A percentile compares a stretch with the other conserved stretches of the same genome.
These are phyloP conservation scores for Hypoxylon rubiginosum DNA, from an alignment of 2,329 filamentous ascomycete species.

Conservation along the genomic window DNA sequence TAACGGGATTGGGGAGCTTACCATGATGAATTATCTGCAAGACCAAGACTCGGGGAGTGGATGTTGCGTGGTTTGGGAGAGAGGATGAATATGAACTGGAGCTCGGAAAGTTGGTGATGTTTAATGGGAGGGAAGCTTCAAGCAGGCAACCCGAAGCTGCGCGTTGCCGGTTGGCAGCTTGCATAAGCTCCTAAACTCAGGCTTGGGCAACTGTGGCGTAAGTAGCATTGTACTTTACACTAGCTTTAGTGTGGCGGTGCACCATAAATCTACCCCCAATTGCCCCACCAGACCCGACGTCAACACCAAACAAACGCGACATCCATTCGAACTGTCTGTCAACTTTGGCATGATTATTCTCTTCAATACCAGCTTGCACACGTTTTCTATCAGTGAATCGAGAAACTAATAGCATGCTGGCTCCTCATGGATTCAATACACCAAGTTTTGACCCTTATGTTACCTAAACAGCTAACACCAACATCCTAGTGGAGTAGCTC, in stretches of 20 bases:
- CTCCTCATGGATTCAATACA: too few species aligned
- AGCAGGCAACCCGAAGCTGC: slow-evolving; percentile 50
- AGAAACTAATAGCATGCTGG: too few species aligned
- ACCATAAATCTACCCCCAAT: neutral
- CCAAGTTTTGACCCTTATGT: too few species aligned
- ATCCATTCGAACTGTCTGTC: too few species aligned
- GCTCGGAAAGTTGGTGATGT: slow-evolving; percentile 38
- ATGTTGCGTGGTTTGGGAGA: slow-evolving; percentile 1
- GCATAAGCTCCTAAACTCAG: slow-evolving; percentile 29
- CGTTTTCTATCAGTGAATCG: too few species aligned
- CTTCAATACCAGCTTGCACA: too few species aligned
- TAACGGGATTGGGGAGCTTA: slow-evolving; percentile 23
- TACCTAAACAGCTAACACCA: too few species aligned
- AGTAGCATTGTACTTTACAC: neutral
- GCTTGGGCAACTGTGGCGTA: slow-evolving; percentile 20
- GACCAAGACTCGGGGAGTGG: neutral
- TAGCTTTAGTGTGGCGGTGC: neutral
- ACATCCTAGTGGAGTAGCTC: too few species aligned
- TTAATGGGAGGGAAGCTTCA: slow-evolving; percentile 39
- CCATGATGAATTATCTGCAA: slow-evolving; percentile 35
- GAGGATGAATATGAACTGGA: slow-evolving; percentile 25
- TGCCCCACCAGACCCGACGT: neutral
- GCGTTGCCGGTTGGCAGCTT: slow-evolving; percentile 44
- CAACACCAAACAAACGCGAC: too few species aligned
- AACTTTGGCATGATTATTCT: too few species aligned